Conservation (phyloP, 2,329 filamentous ascomycete species). For the Bipolaris oryzae region DNA sequence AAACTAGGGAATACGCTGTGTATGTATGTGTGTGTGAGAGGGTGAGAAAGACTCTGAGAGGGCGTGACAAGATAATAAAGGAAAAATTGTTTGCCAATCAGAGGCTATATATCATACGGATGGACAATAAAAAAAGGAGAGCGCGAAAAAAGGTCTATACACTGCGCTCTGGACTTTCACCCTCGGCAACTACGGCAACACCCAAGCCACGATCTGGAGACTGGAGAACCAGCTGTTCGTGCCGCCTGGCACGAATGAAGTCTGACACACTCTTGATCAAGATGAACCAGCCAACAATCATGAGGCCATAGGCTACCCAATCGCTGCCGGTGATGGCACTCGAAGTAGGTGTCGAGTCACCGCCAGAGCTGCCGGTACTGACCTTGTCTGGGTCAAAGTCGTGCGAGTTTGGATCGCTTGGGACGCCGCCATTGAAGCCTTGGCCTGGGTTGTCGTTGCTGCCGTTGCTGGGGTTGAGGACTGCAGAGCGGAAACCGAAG, state of each 20-base stretch:
- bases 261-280: conserved; percentile 92
- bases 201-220: conserved; percentile 87
- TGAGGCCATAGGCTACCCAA: conserved; percentile 89
- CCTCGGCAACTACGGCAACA: conserved; percentile 84
- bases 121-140: too few relatives aligned
- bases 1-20: conserved; percentile 3
- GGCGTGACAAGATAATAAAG: background rate
- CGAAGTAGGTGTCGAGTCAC: conserved; percentile 41
- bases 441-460: conserved; percentile 57
- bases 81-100: conserved; percentile 12
- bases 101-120: background rate
- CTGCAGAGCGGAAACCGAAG: conserved; percentile 82
- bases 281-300: conserved; percentile 99
- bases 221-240: conserved; percentile 91
- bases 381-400: conserved; percentile 80
- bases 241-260: conserved; percentile 83
- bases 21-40: background rate
- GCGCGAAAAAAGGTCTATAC: conserved; percentile 39
- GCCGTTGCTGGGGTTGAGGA: conserved; percentile 41
- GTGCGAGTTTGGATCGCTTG: conserved; percentile 87
- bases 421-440: conserved; percentile 63
- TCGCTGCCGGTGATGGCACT: conserved; percentile 74
- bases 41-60: background rate
- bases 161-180: conserved; percentile 74
- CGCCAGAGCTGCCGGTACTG: conserved; percentile 39